A percentile compares a stretch with the other conserved stretches of the same genome.
These are phyloP conservation scores for Mimosa bimucronata DNA, from an alignment of 306 rosid genomes.

Conservation along the genomic window DNA sequence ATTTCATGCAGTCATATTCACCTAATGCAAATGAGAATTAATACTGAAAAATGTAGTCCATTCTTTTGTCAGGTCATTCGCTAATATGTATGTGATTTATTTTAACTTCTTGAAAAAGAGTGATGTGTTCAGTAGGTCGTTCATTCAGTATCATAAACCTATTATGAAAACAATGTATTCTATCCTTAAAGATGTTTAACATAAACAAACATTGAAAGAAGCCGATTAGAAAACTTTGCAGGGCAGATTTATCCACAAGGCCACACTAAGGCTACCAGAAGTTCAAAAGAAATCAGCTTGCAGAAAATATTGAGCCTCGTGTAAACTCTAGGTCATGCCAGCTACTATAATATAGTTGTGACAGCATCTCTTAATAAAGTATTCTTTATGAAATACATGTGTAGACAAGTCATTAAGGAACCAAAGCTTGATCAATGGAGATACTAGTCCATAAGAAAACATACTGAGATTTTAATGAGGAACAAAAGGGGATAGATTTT, in stretches of 20 bases:
- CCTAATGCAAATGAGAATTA: background rate
- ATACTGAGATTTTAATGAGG: conserved; percentile 8
- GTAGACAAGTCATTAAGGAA: conserved; percentile 18
- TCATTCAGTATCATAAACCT: conserved; percentile 17
- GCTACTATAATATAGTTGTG: conserved; percentile 19
- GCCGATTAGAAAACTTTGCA: background rate
- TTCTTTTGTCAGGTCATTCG: conserved; percentile 7
- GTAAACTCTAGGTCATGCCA: conserved; percentile 26
- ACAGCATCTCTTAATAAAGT: background rate
- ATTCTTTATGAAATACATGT: conserved; percentile 11
- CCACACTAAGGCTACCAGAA: conserved; percentile 16
- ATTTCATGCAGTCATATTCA: conserved; percentile 9
- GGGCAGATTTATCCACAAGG: background rate
- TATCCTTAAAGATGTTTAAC: conserved; percentile 11
- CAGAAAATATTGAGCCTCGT: background rate
- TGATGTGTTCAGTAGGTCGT: conserved; percentile 16
- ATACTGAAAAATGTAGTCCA: background rate
- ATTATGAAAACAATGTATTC: background rate
- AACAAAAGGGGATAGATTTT: conserved; percentile 27
- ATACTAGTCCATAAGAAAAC: conserved; percentile 13
- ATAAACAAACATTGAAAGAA: conserved; percentile 22
- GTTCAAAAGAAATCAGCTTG: conserved; percentile 18
- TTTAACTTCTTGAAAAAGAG: conserved; percentile 8
- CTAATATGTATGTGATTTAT: background rate
- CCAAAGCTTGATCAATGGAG: conserved; percentile 30